Evolutionary conservation across 2,329 filamentous ascomycete species (phyloP).

Genomic region (Juglanconis oblonga): DNA sequence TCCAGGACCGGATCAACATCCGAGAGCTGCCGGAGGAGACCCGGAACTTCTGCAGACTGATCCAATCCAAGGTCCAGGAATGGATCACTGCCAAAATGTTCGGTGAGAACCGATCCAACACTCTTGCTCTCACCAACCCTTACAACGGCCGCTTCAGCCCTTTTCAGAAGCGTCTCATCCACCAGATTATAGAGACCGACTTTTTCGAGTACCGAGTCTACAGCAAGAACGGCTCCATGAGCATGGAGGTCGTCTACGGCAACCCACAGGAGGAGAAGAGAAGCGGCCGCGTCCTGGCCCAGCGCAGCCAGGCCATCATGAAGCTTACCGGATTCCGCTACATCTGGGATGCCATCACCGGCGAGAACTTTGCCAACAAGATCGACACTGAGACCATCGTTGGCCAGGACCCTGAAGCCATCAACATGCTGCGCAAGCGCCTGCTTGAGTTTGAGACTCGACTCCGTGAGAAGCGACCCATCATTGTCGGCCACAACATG

Average conservation of each 20-base stretch:
- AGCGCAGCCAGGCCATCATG: constrained; percentile 10
- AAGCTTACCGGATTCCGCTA: constrained; percentile 26
- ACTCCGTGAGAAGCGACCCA: constrained; percentile 27
- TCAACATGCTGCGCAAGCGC: constrained; percentile 10
- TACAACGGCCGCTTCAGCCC: constrained; percentile 23
- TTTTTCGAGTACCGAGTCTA: constrained; percentile 20
- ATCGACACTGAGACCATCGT: constrained; percentile 17
- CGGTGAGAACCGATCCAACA: not conserved
- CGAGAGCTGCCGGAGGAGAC: constrained; percentile 7
- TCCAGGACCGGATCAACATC: constrained; percentile 9
- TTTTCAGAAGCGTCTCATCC: constrained; percentile 27
- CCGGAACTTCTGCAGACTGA: constrained; percentile 16
- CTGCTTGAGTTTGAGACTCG: constrained; percentile 26
- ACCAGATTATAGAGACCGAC: constrained; percentile 24
- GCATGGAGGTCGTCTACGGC: constrained; percentile 19
- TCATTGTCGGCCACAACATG: constrained; percentile 63
- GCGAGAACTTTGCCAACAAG: constrained; percentile 25
- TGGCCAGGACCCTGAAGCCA: not conserved
- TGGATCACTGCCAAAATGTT: constrained; percentile 9
- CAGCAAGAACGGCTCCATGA: not conserved
- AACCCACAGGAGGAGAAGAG: constrained; percentile 5
- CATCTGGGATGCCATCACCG: constrained; percentile 32
- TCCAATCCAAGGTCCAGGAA: not conserved
- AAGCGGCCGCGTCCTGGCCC: not conserved
- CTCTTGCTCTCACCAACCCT: constrained; percentile 22